A percentile compares a stretch with the other conserved stretches of the same genome.
These are phyloP conservation scores for Brachypodium distachyon DNA, from an alignment of 202 grass and related monocot genomes.

Conservation along the genomic window DNA sequence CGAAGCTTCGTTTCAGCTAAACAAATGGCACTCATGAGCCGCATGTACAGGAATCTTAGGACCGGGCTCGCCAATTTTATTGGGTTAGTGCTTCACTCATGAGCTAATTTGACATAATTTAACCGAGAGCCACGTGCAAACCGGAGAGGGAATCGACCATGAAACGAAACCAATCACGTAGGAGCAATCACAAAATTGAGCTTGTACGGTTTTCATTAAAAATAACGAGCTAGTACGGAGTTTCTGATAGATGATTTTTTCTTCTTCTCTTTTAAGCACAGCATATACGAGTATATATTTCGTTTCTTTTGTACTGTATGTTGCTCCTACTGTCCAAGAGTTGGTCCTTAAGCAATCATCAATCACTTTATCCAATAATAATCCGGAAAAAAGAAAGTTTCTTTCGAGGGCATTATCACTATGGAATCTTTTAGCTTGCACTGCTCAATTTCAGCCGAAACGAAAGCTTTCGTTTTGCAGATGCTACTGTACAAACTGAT, in stretches of 20 bases:
- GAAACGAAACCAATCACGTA: slow-evolving; percentile 10
- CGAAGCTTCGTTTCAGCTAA: slow-evolving; percentile 32
- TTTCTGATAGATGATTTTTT: too few relatives aligned
- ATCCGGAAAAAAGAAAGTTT: too few relatives aligned
- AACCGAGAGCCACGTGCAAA: slow-evolving; percentile 36
- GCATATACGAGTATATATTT: too few relatives aligned
- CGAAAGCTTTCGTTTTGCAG: neutral
- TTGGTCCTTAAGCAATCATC: neutral
- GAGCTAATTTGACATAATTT: slow-evolving; percentile 2
- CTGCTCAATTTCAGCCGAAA: neutral
- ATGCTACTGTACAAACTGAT: slow-evolving; percentile 1
- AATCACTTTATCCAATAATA: neutral
- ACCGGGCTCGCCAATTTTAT: slow-evolving; percentile 25
- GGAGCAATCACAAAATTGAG: neutral
- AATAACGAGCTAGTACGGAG: neutral
- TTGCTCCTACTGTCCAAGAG: neutral
- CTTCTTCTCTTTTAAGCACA: neutral
- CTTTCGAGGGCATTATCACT: neutral
- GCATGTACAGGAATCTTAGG: slow-evolving; percentile 39
- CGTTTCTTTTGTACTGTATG: too few relatives aligned
- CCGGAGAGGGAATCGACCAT: slow-evolving; percentile 19
- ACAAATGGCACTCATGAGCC: slow-evolving; percentile 12
- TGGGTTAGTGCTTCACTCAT: neutral
- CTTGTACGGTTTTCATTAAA: too few relatives aligned
- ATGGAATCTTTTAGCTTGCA: neutral